Base-by-base conservation (phyloP, 805 yeast species). In the Saturnispora gosingensis region DNA sequence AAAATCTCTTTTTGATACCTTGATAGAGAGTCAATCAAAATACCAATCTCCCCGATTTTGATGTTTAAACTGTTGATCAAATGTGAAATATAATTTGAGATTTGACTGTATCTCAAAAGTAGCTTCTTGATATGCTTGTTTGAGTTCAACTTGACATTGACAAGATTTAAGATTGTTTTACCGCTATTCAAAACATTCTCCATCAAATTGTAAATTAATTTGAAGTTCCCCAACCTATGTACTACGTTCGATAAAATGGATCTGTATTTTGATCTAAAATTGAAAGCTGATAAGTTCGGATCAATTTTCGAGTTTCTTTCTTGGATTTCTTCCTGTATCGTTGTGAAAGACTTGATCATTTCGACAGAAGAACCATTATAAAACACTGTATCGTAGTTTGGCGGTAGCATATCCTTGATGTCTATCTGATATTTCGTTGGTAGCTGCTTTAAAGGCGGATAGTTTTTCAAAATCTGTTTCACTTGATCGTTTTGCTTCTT, bases 391-490 rank as follows among this genome's bases (percentile, higher is more conserved):
- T 10, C 34, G 11, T 30, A 30, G 34, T 30, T 11, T 30, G 34
- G 34, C 15, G 42, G 25, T 2, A 38, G 20, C 22, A 38, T 7
- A 18, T 42, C 38, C 6, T 56, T 56, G 11, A 53, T 46, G 5
- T 32, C 20, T 13, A 47, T 45, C n/a, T 53, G 58, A 44, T 56
- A 56, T 46, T 56, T 55, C 27, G 42, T 18, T 13, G 59, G 59
- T 45, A 55, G 30, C 20, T 32, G 28, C 36, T 47, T 53, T 10
- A 55, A 44, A 13, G 53, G 54, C 1, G 51, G 49, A 24, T 45
- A 51, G 27, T 30, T 50, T 32, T 44, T 50, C 36, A 50, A 40
- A 18, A n/a, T 50, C 25, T 28, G 53, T 39, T 16, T 39, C 38
- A 50, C 35, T 8, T 30, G n/a, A 27, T 42, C 44, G 20, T 47